phyloP scores from a whole-genome alignment of 1,284 basidiomycete genomes.

The Sutorius eximius region DNA sequence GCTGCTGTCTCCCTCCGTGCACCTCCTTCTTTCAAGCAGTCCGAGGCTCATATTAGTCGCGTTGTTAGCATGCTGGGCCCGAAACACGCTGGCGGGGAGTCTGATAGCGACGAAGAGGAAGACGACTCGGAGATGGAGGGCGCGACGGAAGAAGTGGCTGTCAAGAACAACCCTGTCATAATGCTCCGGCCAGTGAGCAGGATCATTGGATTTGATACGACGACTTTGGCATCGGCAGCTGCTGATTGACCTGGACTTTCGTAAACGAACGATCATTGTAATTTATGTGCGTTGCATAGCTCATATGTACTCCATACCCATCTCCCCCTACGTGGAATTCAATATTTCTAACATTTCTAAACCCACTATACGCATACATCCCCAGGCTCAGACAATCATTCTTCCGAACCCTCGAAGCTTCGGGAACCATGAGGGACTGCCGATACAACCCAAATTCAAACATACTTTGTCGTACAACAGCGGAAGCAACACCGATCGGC shows the following conservation, averaged over 20 bases:
- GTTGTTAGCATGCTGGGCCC: constrained; percentile 60
- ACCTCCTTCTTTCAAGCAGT: constrained; percentile 48
- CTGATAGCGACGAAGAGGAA: constrained; percentile 62
- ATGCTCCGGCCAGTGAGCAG: constrained; percentile 58
- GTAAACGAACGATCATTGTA: constrained; percentile 14
- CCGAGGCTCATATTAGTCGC: constrained; percentile 47
- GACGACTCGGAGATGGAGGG: constrained; percentile 52
- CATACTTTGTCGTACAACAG: constrained; percentile 6
- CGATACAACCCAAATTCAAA: not conserved
- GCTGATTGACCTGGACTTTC: not conserved
- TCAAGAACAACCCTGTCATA: constrained; percentile 52
- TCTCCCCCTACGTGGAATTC: not conserved
- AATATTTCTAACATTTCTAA: not conserved
- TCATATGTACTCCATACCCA: constrained; percentile 12
- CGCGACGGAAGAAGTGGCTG: constrained; percentile 34
- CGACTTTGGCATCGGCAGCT: not conserved
- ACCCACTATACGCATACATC: not conserved
- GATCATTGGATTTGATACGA: constrained; percentile 57
- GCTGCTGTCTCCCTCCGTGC: constrained; percentile 50
- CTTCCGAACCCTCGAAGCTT: constrained; percentile 2
- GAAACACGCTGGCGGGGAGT: constrained; percentile 45
- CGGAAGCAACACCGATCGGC: constrained; percentile 6
- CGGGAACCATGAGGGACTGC: not conserved
- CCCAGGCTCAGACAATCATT: not conserved
- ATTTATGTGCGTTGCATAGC: constrained; percentile 31